These are phyloP conservation scores for Kalanchoe fedtschenkoi DNA, from an alignment of 164 flowering plant genomes.

Conservation along the genomic window DNA sequence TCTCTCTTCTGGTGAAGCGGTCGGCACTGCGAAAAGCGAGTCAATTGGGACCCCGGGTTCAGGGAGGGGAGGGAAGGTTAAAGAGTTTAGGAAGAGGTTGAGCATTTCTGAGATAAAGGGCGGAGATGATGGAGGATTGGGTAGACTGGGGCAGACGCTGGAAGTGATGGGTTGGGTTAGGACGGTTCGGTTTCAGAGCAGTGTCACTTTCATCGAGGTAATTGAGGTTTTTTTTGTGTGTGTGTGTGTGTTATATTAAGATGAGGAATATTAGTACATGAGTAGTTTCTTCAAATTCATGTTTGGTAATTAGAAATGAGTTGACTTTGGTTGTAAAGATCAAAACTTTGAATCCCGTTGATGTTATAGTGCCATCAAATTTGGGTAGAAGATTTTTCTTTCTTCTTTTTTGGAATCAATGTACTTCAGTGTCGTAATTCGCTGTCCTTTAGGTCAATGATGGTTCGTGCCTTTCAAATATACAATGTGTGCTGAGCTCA, in stretches of 20 bases:
- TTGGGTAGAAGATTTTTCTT: not conserved
- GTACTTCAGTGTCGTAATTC: not conserved
- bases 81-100: conserved; percentile 51
- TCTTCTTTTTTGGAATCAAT: not conserved
- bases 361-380: not conserved
- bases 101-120: conserved; percentile 66
- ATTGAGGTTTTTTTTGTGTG: not conserved
- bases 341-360: not conserved
- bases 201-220: conserved; percentile 68
- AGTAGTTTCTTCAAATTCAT: not conserved
- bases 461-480: conserved; percentile 94
- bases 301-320: not conserved
- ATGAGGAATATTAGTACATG: not conserved
- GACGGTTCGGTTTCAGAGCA: conserved; percentile 36
- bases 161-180: conserved; percentile 87
- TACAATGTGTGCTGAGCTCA: conserved; percentile 81
- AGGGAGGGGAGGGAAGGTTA: conserved; percentile 29
- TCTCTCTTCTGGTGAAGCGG: conserved; percentile 29
- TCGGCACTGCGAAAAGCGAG: conserved; percentile 18
- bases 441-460: conserved; percentile 58
- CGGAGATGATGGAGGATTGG: conserved; percentile 66
- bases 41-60: conserved; percentile 8
- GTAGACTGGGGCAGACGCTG: conserved; percentile 48
- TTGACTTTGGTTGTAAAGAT: not conserved
- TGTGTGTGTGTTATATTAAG: not conserved